Base-by-base conservation (phyloP, 345 rosid species). In the Brassica rapa region DNA sequence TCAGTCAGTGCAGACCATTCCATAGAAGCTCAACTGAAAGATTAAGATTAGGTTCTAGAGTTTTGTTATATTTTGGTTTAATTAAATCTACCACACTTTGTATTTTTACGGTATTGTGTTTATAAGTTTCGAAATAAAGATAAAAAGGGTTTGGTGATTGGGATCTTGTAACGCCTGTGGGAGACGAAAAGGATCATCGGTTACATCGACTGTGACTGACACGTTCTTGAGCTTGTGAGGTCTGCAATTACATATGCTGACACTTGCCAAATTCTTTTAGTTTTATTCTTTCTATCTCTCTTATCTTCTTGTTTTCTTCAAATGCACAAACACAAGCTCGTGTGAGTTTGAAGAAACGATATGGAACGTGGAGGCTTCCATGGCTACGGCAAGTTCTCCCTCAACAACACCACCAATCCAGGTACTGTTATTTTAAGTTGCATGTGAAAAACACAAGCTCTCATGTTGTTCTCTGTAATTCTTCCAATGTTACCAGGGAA, bases 291-390 rank as follows among this genome's bases (percentile, higher is more conserved):
- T 12, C 35, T 10, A 3, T 73, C 66, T 49, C 29, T 66, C 75
- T 66, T 14, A 14, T 46, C 10, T 16, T 32, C 30, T 64, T 33
- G 4, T 27, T 35, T 71, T n/a, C 80, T 62, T 49, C 73, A 68
- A 73, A 30, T 62, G 43, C 53, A 69, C 78, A 39, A 62, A 53
- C 41, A 59, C 51, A 62, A 74, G 46, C 12, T 69, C 49, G 46
- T 59, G 46, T n/a, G n/a, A n/a, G n/a, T 49, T 53, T 62, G 68
- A 41, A 70, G 55, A 73, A 2, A 73, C 29, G 68, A 79, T 49
- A 85, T 89, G 92, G 90, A 85, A 70, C 79, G 81, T 73, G 86
- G 86, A 76, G 90, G 88, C 76, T 90, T 86, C 78, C 93, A 86
- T 80, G 89, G 93, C 80, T 89, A 84, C 80, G 83, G 77, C 82